These are phyloP conservation scores for Marasmius oreades DNA, from an alignment of 1,284 basidiomycete genomes.

Conservation along the genomic window DNA sequence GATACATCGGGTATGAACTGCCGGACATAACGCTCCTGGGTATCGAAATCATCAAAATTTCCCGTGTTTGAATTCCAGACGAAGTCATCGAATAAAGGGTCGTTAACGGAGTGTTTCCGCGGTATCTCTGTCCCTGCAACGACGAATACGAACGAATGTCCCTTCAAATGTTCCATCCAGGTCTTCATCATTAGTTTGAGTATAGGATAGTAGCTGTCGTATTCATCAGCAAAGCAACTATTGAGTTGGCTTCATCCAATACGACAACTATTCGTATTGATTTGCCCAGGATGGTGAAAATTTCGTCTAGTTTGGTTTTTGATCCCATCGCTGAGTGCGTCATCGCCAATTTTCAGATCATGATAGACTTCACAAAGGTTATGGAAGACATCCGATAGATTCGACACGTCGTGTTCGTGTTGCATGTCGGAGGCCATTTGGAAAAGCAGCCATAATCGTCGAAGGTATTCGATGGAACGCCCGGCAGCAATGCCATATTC, in stretches of 20 bases:
- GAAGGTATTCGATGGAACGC: not conserved
- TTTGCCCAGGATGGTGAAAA: not conserved
- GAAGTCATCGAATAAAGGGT: not conserved
- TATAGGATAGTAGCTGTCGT: not conserved
- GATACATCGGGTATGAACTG: not conserved
- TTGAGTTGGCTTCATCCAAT: constrained; percentile 1
- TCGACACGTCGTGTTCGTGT: not conserved
- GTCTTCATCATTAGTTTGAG: constrained; percentile 1
- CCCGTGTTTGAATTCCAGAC: not conserved
- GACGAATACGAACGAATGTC: not conserved
- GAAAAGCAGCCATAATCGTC: not conserved
- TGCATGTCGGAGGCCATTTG: too few relatives aligned
- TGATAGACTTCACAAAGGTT: not conserved
- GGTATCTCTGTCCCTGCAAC: not conserved
- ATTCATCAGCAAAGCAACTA: not conserved
- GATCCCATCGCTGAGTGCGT: not conserved
- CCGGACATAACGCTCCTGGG: not conserved
- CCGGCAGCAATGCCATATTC: not conserved
- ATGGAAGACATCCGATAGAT: not conserved
- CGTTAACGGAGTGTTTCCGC: not conserved
- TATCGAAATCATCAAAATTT: not conserved
- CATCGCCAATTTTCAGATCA: too few relatives aligned
- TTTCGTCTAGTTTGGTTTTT: not conserved
- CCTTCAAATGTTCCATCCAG: not conserved
- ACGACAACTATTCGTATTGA: not conserved